A percentile compares a stretch with the other conserved stretches of the same genome.
Evolutionary conservation across 345 rosid species (phyloP).

Genomic region (Syzygium aqueum): DNA sequence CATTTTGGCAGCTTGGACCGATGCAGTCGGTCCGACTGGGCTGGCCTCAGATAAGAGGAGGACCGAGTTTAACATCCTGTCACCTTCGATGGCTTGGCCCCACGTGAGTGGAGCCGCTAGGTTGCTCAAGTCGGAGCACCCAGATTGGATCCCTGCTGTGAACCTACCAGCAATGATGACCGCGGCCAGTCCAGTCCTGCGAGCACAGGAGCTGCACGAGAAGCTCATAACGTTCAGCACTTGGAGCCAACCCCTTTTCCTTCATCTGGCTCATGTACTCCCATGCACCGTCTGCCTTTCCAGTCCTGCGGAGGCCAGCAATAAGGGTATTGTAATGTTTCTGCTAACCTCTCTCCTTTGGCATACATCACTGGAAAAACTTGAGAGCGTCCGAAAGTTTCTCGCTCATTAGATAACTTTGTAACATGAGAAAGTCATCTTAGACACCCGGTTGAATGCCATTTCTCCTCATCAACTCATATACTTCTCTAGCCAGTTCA

Average conservation of each 20-base stretch:
- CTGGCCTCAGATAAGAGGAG: constrained; percentile 50
- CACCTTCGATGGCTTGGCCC: constrained; percentile 86
- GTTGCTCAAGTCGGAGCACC: constrained; percentile 74
- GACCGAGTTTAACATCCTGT: constrained; percentile 71
- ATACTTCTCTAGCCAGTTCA: constrained; percentile 55
- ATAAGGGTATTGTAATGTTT: constrained; percentile 38
- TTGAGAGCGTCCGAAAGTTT: constrained; percentile 51
- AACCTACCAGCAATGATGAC: constrained; percentile 85
- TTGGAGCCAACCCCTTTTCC: constrained; percentile 30
- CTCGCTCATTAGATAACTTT: constrained; percentile 46
- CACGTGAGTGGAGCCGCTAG: constrained; percentile 81
- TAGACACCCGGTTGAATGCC: constrained; percentile 30
- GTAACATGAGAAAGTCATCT: constrained; percentile 42
- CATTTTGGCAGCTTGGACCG: constrained; percentile 85
- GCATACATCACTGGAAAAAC: constrained; percentile 30
- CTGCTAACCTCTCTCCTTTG: constrained; percentile 17
- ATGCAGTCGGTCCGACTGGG: constrained; percentile 65
- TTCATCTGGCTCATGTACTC: constrained; percentile 37
- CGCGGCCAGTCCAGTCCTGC: constrained; percentile 20
- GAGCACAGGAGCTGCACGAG: constrained; percentile 38
- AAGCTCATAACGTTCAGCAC: constrained; percentile 46
- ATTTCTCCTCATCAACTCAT: constrained; percentile 47
- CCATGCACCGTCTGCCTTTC: constrained; percentile 38
- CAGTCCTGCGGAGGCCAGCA: constrained; percentile 46
- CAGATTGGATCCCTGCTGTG: constrained; percentile 66